Evolutionary conservation across 768 basidiomycete species (phyloP), one percentile per base, ranked within the genome.

Genomic region (Epithele typhae): DNA sequence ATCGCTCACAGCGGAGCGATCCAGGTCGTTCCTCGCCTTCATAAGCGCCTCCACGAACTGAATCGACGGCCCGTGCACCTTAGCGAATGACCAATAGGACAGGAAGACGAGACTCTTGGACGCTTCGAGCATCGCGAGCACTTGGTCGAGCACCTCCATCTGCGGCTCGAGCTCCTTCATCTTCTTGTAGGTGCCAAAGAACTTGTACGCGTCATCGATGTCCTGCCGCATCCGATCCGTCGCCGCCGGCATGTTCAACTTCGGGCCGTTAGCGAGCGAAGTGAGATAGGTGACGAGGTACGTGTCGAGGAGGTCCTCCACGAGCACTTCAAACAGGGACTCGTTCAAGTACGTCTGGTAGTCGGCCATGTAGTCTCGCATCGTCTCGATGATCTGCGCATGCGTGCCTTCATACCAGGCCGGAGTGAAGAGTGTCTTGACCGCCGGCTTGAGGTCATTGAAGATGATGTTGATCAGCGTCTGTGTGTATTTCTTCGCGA

Each of bases 401-500:
- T 95, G 80, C 59, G 87, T 78, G 4, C 86, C 85, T 23, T 93
- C 91, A 64, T 98, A 98, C 96, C 96, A 98, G 1, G 75, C 55
- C 5, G 77, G 71, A 48, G 84, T 83, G 76, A 98, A 93, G 30
- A 98, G 74, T 32, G 73, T 75, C 63, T 90, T 92, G 14, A 82
- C 87, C 9, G 87, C 94, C 0, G 87, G 82, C 63, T 86, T 90
- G 55, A 98, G 69, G 63, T 98, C 96, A 65, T 96, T 89, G 73
- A 96, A 92, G 58, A 98, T 84, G 58, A 95, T 82, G 57, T 90
- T 88, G 59, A 99, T 93, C 47, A 99, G 79, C 0, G 87, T 87
- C 58, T 95, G 89, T 18, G 88, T 92, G 72, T 94, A 98, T 64
- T 90, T 91, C 74, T 98, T 98, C 43, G 94, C 94, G 32, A 98